These are phyloP conservation scores for Penicillium sp. DNA, from an alignment of 2,329 filamentous ascomycete species.

Conservation along the genomic window DNA sequence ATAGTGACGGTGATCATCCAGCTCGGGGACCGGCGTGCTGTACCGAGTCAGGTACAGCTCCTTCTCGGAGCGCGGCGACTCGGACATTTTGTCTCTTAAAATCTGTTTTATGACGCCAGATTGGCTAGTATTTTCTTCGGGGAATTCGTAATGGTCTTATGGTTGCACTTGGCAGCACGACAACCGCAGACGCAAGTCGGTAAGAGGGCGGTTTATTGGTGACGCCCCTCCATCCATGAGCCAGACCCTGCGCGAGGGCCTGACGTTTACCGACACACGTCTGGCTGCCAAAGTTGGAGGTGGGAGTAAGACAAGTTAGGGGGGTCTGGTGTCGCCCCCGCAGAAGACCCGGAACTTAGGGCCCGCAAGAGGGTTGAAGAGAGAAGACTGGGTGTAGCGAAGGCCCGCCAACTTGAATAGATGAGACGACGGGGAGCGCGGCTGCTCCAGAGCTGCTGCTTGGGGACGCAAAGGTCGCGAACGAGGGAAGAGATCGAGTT, in stretches of 20 bases:
- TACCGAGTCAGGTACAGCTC: conserved; percentile 58
- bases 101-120: conserved; percentile 18
- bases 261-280: conserved; percentile 39
- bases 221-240: conserved; percentile 38
- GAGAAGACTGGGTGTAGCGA: conserved; percentile 68
- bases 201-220: conserved; percentile 29
- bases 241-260: conserved; percentile 45
- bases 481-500: conserved; percentile 7
- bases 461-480: conserved; percentile 12
- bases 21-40: conserved; percentile 62
- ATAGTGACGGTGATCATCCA: conserved; percentile 78
- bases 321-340: conserved; percentile 96
- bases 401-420: conserved; percentile 93
- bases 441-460: conserved; percentile 41
- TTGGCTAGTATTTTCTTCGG: conserved; percentile 10
- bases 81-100: conserved; percentile 40
- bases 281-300: conserved; percentile 34
- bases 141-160: conserved; percentile 2
- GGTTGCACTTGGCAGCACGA: conserved; percentile 22
- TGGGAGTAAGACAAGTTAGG: conserved; percentile 68
- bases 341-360: conserved; percentile 90
- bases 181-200: conserved; percentile 27
- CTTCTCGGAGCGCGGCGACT: conserved; percentile 64
- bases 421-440: conserved; percentile 40
- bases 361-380: conserved; percentile 85